Percentiles rank a stretch among this genome's conserved stretches.
phyloP scores from a whole-genome alignment of 139 green algal species.

The Chlamydomonas applanata region DNA sequence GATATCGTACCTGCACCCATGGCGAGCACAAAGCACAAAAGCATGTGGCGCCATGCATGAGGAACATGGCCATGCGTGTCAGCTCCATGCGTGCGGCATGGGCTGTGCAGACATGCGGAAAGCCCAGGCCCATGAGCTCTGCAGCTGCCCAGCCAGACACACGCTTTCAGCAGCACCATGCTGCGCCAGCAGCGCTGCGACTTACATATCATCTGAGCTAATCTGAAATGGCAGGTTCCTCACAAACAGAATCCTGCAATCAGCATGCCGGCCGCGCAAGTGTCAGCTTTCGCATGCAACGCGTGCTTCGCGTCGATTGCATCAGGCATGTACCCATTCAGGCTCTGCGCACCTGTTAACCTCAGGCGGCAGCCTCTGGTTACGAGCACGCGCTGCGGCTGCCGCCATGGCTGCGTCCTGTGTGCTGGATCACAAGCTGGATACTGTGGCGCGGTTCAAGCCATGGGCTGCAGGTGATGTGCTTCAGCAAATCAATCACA shows the following conservation, averaged over 20 bases:
- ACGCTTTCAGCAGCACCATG: too few species aligned
- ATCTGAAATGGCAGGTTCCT: slow-evolving; percentile 98
- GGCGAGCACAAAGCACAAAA: too few species aligned
- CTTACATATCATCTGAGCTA: slow-evolving; percentile 81
- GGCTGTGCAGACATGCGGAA: too few species aligned
- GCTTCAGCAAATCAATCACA: too few species aligned
- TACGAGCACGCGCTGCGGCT: slow-evolving; percentile 32
- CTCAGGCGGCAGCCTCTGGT: slow-evolving; percentile 42
- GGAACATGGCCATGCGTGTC: too few species aligned
- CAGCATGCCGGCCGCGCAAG: slow-evolving; percentile 41
- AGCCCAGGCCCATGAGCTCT: too few species aligned
- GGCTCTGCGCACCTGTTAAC: slow-evolving; percentile 27
- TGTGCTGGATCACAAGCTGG: neutral
- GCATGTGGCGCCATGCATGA: too few species aligned
- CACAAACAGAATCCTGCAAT: slow-evolving; percentile 80
- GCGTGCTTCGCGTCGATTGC: too few species aligned
- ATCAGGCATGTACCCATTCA: too few species aligned
- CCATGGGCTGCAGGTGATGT: neutral
- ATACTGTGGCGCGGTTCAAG: neutral
- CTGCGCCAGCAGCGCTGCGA: neutral
- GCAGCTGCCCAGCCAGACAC: too few species aligned
- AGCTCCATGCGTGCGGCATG: too few species aligned
- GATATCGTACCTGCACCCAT: slow-evolving; percentile 17
- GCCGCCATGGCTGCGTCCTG: slow-evolving; percentile 28
- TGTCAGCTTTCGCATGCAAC: too few species aligned